A percentile compares a stretch with the other conserved stretches of the same genome.
These are phyloP conservation scores for Brachypodium distachyon DNA, from an alignment of 202 grass and related monocot genomes.

Conservation along the genomic window DNA sequence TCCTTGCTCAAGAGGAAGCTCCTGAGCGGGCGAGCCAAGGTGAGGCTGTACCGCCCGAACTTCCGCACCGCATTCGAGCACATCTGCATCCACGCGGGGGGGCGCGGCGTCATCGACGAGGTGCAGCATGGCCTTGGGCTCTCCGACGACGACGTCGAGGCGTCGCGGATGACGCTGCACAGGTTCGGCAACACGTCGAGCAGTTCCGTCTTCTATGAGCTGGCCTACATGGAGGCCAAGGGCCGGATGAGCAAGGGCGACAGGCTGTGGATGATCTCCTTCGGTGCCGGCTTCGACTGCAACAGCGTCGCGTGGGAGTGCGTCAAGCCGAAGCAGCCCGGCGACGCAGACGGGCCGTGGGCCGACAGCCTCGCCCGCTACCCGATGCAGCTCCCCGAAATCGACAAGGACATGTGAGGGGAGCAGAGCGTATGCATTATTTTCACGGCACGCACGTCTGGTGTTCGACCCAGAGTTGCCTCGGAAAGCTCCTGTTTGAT, in stretches of 20 bases:
- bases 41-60: constrained; percentile 47
- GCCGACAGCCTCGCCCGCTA: constrained; percentile 41
- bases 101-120: constrained; percentile 62
- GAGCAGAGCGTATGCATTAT: no score
- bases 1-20: constrained; percentile 25
- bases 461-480: no score
- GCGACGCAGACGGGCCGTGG: constrained; percentile 57
- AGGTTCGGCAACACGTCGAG: constrained; percentile 78
- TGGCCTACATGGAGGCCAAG: constrained; percentile 49
- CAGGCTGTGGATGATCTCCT: constrained; percentile 31
- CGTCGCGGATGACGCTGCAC: constrained; percentile 78
- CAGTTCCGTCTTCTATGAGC: constrained; percentile 74
- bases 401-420: constrained; percentile 28
- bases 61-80: constrained; percentile 58
- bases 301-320: constrained; percentile 65
- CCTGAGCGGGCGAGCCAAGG: background rate
- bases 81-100: constrained; percentile 65
- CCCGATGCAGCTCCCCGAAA: constrained; percentile 43
- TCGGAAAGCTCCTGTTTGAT: no score
- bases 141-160: constrained; percentile 56
- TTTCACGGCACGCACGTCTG: no score
- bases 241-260: constrained; percentile 35
- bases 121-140: constrained; percentile 55
- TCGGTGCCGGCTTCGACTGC: constrained; percentile 28
- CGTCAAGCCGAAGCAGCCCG: background rate